These are phyloP conservation scores for Didymella pinodella DNA, from an alignment of 2,329 filamentous ascomycete genomes.

Conservation along the genomic window DNA sequence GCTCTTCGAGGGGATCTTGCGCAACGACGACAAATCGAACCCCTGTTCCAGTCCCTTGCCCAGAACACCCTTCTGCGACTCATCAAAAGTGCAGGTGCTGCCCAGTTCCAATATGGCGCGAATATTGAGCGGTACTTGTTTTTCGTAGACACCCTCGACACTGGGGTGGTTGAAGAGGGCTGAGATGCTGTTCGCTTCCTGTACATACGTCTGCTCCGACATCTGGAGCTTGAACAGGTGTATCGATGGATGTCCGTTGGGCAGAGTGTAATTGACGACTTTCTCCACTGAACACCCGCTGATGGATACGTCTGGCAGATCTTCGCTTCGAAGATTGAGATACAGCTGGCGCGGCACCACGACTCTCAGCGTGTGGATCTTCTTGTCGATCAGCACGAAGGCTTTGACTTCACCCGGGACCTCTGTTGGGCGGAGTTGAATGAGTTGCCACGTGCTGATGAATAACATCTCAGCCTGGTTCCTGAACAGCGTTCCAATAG, in stretches of 20 bases:
- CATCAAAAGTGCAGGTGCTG: constrained; percentile 91
- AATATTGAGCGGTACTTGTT: constrained; percentile 84
- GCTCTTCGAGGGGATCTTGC: constrained; percentile 70
- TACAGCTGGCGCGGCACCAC: constrained; percentile 90
- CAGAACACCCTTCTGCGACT: constrained; percentile 86
- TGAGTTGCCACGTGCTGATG: constrained; percentile 91
- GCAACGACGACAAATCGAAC: constrained; percentile 83
- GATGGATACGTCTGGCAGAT: constrained; percentile 87
- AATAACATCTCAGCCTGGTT: constrained; percentile 92
- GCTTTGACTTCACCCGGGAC: constrained; percentile 86
- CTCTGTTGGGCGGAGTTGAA: constrained; percentile 85
- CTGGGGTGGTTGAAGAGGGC: constrained; percentile 89
- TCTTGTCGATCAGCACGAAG: constrained; percentile 91
- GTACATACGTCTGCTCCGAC: constrained; percentile 85
- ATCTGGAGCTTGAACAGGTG: constrained; percentile 95
- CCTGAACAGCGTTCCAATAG: constrained; percentile 77
- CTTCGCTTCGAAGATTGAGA: constrained; percentile 86
- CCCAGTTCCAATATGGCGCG: constrained; percentile 89
- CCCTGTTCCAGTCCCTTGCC: constrained; percentile 92
- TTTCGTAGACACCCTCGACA: constrained; percentile 97
- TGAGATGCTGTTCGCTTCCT: constrained; percentile 82
- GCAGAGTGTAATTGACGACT: constrained; percentile 88
- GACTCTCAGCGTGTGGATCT: constrained; percentile 86
- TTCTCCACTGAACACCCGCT: constrained; percentile 89
- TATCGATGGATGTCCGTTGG: constrained; percentile 91